Evolutionary conservation across 2,329 filamentous ascomycete species (phyloP), one percentile per base, ranked within the genome.

Genomic region (Penicillium sclerotigenum): DNA sequence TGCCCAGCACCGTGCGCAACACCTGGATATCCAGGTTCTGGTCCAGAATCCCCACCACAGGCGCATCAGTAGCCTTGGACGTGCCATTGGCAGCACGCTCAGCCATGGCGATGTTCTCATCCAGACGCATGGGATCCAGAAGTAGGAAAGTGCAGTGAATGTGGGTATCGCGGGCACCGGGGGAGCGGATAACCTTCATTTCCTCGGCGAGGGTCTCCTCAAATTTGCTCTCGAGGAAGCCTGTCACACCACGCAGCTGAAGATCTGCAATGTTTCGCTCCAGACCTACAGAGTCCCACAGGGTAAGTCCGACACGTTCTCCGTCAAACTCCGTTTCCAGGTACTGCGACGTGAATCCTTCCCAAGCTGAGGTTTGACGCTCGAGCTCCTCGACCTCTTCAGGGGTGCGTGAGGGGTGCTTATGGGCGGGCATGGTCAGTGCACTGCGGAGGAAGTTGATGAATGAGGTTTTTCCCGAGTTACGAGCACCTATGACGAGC

Each of bases 171-270:
- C 91, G 90, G 62, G 90, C 89, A 54, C 92, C 93, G 26, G 94
- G 93, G 51, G 92, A 91, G 67, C 94, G 89, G 59, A 97, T 82
- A 45, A 99, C 92, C 79, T 97, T 97, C 83, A 96, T 96, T 79
- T 99, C 94, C 76, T 99, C 94, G 47, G 86, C 86, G 72, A 99
- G 96, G 0, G 94, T 97, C 69, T 99, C 94, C 73, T 99, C 93
- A 66, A 99, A 99, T 75, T 97, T 97, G 79, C 89, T 93, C 79
- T 99, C 94, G 57, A 99, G 80, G 77, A 99, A 99, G 9, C 88
- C 83, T 33, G 89, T 87, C 80, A 97, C 92, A 71, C 96, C 91
- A 59, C 92, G 86, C 63, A 99, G 80, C 75, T 99, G 94, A 62
- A 97, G 83, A 73, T 97, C 94, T 49, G 97, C 91, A 34, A 97